A percentile compares a stretch with the other conserved stretches of the same genome.
phyloP scores from a whole-genome alignment of 83 land plant species.

The Thuja plicata region DNA sequence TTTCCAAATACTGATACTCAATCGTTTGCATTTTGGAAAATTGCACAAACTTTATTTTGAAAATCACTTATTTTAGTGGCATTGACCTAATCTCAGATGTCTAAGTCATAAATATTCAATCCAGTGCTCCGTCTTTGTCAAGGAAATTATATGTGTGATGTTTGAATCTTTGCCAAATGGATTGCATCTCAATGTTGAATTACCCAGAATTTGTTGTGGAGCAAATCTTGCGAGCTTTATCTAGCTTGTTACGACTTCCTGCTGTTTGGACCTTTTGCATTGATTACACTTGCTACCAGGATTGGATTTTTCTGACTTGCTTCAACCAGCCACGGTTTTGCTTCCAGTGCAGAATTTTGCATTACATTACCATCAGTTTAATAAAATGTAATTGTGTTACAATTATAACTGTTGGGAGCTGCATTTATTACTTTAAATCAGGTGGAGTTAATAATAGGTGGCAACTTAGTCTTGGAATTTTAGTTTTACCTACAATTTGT shows the following conservation, averaged over 20 bases:
- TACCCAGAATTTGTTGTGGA: background rate
- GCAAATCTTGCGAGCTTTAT: background rate
- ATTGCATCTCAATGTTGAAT: background rate
- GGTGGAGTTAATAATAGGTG: background rate
- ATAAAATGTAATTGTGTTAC: background rate
- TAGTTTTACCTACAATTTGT: background rate
- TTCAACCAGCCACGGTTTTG: background rate
- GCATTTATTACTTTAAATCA: background rate
- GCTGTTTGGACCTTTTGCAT: background rate
- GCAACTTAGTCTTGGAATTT: background rate
- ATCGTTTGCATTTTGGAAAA: background rate
- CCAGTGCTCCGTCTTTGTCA: background rate
- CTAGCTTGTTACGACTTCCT: background rate
- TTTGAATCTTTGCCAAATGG: background rate
- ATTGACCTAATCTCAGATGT: background rate
- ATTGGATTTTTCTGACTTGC: background rate
- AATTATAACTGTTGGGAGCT: background rate
- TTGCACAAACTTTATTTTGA: background rate
- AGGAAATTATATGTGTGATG: background rate
- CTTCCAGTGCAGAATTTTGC: background rate
- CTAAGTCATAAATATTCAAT: background rate
- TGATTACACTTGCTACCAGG: background rate
- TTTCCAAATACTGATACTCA: background rate
- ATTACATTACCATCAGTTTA: background rate
- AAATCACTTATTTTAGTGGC: background rate